Percentiles rank a stretch among this genome's conserved stretches.
Conservation (phyloP, 225 moss, liverwort and hornwort genomes). For the Marchantia paleacea region DNA sequence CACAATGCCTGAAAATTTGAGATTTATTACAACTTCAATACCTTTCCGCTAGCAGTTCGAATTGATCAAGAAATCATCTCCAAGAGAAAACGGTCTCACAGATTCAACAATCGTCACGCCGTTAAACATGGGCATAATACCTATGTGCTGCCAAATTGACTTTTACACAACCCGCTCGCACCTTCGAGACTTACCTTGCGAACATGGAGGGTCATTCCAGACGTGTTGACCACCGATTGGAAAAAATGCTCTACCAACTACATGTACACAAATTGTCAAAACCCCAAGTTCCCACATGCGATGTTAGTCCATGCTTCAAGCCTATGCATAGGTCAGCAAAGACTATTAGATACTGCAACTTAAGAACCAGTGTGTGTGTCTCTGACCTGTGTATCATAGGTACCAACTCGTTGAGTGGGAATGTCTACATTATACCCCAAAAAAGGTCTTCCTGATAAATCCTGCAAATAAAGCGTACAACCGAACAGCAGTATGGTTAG, state of each 20-base stretch:
- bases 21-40: too few relatives aligned
- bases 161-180: too few relatives aligned
- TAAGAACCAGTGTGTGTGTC: not conserved
- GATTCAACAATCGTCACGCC: too few relatives aligned
- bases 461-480: slow-evolving; percentile 38
- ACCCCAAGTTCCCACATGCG: not conserved
- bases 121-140: too few relatives aligned
- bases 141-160: too few relatives aligned
- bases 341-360: not conserved
- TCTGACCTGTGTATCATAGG: slow-evolving; percentile 90
- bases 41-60: too few relatives aligned
- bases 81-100: too few relatives aligned
- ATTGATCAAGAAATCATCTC: too few relatives aligned
- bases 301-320: too few relatives aligned
- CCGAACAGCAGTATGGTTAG: not conserved
- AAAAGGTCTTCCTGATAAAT: slow-evolving; percentile 88
- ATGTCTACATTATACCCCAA: slow-evolving; percentile 74
- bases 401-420: slow-evolving; percentile 90
- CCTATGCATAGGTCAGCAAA: too few relatives aligned
- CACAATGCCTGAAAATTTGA: not conserved
- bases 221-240: slow-evolving; percentile 86
- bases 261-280: slow-evolving; percentile 20
- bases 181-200: slow-evolving; percentile 48
- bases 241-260: slow-evolving; percentile 85
- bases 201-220: slow-evolving; percentile 98